These are phyloP conservation scores for Quercus ilex DNA, from an alignment of 306 rosid species.

Conservation along the genomic window DNA sequence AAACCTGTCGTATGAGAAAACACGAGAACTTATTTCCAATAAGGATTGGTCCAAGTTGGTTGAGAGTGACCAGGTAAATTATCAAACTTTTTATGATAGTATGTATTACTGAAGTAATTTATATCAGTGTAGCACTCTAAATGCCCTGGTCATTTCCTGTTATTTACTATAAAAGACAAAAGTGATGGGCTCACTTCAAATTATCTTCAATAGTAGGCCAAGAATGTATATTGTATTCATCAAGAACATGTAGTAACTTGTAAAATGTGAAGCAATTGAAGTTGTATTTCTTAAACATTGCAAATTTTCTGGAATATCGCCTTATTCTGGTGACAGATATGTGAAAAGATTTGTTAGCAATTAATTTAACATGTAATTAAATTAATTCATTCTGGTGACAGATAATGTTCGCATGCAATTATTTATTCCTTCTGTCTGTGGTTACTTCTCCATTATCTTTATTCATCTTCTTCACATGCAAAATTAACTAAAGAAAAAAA, in stretches of 20 bases:
- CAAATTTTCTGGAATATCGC: neutral
- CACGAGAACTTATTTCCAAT: conserved; percentile 64
- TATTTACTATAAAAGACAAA: neutral
- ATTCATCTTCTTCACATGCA: neutral
- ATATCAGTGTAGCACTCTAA: neutral
- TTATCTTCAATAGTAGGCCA: neutral
- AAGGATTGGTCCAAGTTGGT: conserved; percentile 66
- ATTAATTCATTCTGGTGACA: neutral
- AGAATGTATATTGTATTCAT: neutral
- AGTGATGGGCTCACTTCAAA: neutral
- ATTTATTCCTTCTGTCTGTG: neutral
- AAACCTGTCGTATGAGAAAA: conserved; percentile 66
- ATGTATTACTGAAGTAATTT: neutral
- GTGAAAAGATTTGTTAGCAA: neutral
- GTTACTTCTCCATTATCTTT: neutral
- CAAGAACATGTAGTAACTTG: neutral
- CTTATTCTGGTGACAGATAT: neutral
- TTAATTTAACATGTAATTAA: no score
- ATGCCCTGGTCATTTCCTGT: neutral
- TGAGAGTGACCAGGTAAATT: conserved; percentile 81
- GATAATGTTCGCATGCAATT: neutral
- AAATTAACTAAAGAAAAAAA: neutral
- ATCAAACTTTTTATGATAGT: conserved; percentile 1
- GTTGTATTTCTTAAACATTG: neutral
- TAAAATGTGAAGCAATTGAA: neutral